A percentile compares a stretch with the other conserved stretches of the same genome.
Conservation (phyloP, 1,139 yeast genomes). For the Wickerhamiella infanticola region DNA sequence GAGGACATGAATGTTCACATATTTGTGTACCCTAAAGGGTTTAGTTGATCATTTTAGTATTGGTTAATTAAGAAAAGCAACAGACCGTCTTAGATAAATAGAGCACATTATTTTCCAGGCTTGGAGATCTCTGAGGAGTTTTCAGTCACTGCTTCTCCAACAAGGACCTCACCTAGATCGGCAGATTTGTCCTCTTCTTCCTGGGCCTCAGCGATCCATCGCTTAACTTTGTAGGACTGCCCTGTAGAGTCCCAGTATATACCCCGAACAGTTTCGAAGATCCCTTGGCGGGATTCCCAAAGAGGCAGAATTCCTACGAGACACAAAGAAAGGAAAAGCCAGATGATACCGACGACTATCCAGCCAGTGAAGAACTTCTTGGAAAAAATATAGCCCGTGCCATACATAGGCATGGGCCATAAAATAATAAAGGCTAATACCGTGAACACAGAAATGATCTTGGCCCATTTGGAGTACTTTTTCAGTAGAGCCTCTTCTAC, state of each 20-base stretch:
- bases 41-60: no score
- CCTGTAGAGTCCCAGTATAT: constrained; percentile 75
- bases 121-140: neutral
- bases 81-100: no score
- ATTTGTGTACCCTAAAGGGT: no score
- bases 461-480: constrained; percentile 35
- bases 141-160: neutral
- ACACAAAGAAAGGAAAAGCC: constrained; percentile 22
- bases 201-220: constrained; percentile 30
- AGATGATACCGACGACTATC: constrained; percentile 43
- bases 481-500: constrained; percentile 23
- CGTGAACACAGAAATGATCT: constrained; percentile 37
- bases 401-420: constrained; percentile 90
- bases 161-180: neutral
- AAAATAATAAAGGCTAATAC: constrained; percentile 47
- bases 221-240: constrained; percentile 50
- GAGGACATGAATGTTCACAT: no score
- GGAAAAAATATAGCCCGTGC: constrained; percentile 53
- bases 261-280: constrained; percentile 51
- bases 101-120: neutral
- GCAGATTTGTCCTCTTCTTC: neutral
- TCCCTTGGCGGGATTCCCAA: constrained; percentile 52
- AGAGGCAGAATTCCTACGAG: constrained; percentile 47
- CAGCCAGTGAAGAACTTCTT: constrained; percentile 67
- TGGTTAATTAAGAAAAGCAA: no score